phyloP scores from a whole-genome alignment of 164 flowering plant species.

The Echeveria elegans region DNA sequence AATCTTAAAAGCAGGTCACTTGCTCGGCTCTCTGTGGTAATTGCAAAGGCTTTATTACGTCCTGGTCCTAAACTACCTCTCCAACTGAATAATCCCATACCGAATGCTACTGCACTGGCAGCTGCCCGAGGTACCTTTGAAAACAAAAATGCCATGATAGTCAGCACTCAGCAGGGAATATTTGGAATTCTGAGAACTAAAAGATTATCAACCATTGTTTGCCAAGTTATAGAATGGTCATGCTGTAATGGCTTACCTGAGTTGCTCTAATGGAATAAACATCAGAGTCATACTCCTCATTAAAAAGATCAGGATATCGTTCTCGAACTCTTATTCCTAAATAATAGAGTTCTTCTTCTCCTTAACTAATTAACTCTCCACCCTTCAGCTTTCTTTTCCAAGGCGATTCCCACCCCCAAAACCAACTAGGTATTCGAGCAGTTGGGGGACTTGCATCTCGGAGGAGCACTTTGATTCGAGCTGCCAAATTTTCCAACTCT shows the following conservation, averaged over 20 bases:
- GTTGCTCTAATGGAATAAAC: conserved; percentile 62
- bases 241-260: conserved; percentile 45
- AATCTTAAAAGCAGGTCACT: conserved; percentile 85
- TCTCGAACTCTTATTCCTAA: conserved; percentile 63
- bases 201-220: not conserved
- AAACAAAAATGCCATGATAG: not conserved
- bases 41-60: conserved; percentile 73
- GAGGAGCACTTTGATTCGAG: conserved; percentile 43
- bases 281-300: conserved; percentile 78
- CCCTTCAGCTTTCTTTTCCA: conserved; percentile 82
- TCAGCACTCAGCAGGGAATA: not conserved
- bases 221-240: no score
- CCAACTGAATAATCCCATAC: conserved; percentile 75
- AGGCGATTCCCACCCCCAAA: conserved; percentile 79
- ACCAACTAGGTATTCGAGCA: conserved; percentile 58
- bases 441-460: conserved; percentile 31
- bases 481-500: conserved; percentile 53
- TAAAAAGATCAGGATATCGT: conserved; percentile 50
- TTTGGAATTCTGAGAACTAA: not conserved
- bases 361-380: conserved; percentile 62
- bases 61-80: conserved; percentile 78
- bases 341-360: conserved; percentile 74
- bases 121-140: conserved; percentile 89
- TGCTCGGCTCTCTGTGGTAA: conserved; percentile 85
- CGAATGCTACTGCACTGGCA: conserved; percentile 99